Conservation (phyloP, 257 asterid genomes). For the Plectranthus barbatus region DNA sequence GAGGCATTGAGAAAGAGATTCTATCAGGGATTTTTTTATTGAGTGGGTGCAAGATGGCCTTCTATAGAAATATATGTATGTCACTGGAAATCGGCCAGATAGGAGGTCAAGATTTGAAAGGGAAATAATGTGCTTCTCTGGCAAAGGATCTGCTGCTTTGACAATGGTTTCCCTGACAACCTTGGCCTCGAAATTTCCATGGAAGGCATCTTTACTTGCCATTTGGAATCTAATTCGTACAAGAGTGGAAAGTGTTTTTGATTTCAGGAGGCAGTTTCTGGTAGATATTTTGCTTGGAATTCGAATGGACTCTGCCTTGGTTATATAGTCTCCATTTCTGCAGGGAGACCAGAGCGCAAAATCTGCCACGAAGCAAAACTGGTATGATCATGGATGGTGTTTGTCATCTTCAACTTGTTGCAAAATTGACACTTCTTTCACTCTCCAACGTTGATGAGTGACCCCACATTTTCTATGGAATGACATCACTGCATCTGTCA, state of each 20-base stretch:
- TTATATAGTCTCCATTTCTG: slow-evolving; percentile 14
- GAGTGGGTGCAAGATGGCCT: background rate
- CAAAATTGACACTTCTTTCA: background rate
- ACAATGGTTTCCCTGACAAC: slow-evolving; percentile 28
- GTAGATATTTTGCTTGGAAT: background rate
- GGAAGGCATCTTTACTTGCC: slow-evolving; percentile 8
- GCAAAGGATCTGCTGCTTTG: slow-evolving; percentile 24
- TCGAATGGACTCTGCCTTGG: background rate
- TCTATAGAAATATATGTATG: slow-evolving; percentile 40
- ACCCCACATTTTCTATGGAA: background rate
- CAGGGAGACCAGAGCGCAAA: background rate
- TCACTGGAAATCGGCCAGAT: slow-evolving; percentile 55
- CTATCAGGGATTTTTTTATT: slow-evolving; percentile 12
- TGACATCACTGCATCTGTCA: slow-evolving; percentile 6
- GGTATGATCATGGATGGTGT: background rate
- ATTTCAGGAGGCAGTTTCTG: too few relatives aligned
- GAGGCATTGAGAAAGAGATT: slow-evolving; percentile 41
- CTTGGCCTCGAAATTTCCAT: slow-evolving; percentile 22
- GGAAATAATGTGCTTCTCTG: slow-evolving; percentile 21
- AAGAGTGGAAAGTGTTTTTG: background rate
- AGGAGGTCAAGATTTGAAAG: slow-evolving; percentile 60
- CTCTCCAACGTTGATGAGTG: background rate
- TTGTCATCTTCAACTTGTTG: background rate
- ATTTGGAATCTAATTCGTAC: background rate
- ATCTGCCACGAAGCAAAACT: background rate